Conservation (phyloP, 176 grass and related monocot genomes). For the Puccinellia tenuiflora region DNA sequence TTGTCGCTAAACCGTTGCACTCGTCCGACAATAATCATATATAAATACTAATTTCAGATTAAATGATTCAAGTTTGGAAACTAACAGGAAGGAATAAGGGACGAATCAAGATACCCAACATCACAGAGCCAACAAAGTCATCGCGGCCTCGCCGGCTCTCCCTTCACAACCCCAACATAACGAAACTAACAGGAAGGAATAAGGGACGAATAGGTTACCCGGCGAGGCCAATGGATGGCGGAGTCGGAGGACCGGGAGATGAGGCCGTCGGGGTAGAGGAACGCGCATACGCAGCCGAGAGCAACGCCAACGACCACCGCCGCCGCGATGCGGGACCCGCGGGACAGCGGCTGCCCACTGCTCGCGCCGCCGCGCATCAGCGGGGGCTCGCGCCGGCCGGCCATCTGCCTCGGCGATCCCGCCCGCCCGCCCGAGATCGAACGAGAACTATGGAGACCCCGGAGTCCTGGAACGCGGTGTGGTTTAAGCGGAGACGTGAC, state of each 20-base stretch:
- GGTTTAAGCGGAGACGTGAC: conserved; percentile 8
- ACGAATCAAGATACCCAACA: neutral
- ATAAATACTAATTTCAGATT: neutral
- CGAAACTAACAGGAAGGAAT: neutral
- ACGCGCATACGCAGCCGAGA: conserved; percentile 74
- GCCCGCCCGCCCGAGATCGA: conserved; percentile 22
- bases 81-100: too few relatives aligned
- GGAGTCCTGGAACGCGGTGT: neutral
- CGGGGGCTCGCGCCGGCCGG: conserved; percentile 62
- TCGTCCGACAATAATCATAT: neutral
- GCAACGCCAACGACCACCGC: conserved; percentile 69
- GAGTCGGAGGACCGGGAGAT: conserved; percentile 38
- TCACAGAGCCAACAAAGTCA: neutral
- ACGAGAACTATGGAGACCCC: neutral
- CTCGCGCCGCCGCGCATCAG: conserved; percentile 46
- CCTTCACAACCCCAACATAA: neutral
- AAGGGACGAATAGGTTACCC: conserved; percentile 25
- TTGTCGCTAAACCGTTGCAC: neutral
- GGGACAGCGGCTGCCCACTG: conserved; percentile 46
- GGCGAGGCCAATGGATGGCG: conserved; percentile 29
- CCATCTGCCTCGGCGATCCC: conserved; percentile 37
- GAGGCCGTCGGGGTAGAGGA: conserved; percentile 89
- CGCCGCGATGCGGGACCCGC: conserved; percentile 69
- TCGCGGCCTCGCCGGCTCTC: neutral
- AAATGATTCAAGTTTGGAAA: neutral